Evolutionary conservation across 2,329 filamentous ascomycete genomes (phyloP), one percentile per base, ranked within the genome.

Genomic region (Epicoccum nigrum): DNA sequence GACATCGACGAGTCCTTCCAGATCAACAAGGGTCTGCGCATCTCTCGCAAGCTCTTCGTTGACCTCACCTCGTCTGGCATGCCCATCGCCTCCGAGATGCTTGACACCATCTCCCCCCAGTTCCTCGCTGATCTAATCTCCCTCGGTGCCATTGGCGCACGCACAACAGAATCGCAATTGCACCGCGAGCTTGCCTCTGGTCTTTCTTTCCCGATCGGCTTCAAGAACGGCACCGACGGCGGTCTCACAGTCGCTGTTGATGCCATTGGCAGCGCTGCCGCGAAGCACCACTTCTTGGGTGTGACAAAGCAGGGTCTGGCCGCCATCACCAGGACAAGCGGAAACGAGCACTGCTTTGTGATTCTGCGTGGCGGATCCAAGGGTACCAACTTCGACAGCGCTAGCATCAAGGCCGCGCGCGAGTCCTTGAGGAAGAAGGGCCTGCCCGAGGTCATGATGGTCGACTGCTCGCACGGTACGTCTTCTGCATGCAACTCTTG

Each of bases 181-280:
- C 94, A 99, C 79, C 88, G 94, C 58, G 94, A 99, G 79, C 85
- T 99, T 57, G 94, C 94, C 4, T 95, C 90, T 21, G 94, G 94
- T 64, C 83, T 97, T 45, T 96, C 90, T 51, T 97, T 97, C 87
- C 94, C 94, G 17, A 92, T 99, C 62, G 94, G 94, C 53, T 99
- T 97, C 88, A 99, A 99, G 86, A 99, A 99, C 77, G 94, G 94
- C 56, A 99, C 94, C 19, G 94, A 99, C 68, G 94, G 94, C 33
- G 91, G 88, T 64, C 80, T 99, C 49, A 86, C 85, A 21, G 92
- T 97, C 16, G 92, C 93, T 16, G 95, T 97, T 66, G 94, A 99
- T 72, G 94, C 94, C 27, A 97, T 97, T 72, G 94, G 93, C 35
- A 74, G 76, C 23, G 89, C 89, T 1, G 86, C 87, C 51, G 82